Evolutionary conservation across 257 asterid species (phyloP).

Genomic region (Datura wrightii): DNA sequence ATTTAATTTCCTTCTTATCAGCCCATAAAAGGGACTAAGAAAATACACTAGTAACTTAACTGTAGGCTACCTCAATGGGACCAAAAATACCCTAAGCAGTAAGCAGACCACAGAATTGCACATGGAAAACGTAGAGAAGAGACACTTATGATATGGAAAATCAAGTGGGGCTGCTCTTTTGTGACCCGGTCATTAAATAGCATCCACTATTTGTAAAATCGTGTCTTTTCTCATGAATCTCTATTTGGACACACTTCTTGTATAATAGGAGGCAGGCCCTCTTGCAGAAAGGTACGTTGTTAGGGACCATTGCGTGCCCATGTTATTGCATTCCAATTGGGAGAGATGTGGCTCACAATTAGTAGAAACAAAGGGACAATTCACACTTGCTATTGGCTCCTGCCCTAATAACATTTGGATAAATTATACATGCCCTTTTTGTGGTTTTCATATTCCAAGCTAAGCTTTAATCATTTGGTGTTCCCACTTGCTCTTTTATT

Average conservation of each 20-base stretch:
- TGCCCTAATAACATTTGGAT: conserved; percentile 47
- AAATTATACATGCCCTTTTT: conserved; percentile 53
- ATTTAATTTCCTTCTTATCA: not conserved
- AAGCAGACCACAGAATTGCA: conserved; percentile 35
- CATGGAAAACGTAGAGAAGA: conserved; percentile 46
- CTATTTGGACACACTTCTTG: not conserved
- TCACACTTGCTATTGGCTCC: conserved; percentile 44
- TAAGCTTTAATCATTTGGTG: conserved; percentile 40
- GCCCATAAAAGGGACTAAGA: not conserved
- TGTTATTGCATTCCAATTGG: not conserved
- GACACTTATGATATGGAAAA: conserved; percentile 19
- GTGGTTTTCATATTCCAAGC: conserved; percentile 48
- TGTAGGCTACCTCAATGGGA: conserved; percentile 31
- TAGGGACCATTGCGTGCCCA: not conserved
- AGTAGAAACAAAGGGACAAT: conserved; percentile 43
- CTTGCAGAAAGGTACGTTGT: not conserved
- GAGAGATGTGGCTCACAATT: not conserved
- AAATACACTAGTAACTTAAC: conserved; percentile 5
- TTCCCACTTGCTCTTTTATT: not conserved
- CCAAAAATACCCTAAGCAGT: not conserved
- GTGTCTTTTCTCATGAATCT: not conserved
- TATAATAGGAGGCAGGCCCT: conserved; percentile 26
- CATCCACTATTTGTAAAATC: not conserved
- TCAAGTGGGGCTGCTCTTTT: conserved; percentile 44
- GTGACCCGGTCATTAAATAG: conserved; percentile 39